Evolutionary conservation across 768 basidiomycete species (phyloP).

Genomic region (Boletus rubropictus): DNA sequence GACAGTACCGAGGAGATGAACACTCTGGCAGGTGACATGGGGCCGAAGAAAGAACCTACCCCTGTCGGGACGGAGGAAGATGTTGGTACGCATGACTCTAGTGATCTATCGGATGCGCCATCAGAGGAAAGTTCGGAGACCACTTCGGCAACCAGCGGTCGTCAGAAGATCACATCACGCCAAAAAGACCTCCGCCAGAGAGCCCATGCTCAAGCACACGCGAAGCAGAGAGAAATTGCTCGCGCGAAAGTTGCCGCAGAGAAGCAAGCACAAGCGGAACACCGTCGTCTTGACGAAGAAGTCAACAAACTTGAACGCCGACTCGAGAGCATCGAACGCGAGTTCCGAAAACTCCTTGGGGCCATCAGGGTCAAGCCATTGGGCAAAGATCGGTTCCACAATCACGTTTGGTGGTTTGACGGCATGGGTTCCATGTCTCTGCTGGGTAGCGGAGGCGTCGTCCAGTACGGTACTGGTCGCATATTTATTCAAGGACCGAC

Average conservation of each 20-base stretch:
- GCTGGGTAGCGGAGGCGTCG: slow-evolving; percentile 69
- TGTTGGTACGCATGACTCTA: slow-evolving; percentile 54
- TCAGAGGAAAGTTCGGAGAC: slow-evolving; percentile 61
- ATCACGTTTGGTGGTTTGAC: slow-evolving; percentile 98
- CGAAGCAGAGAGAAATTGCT: slow-evolving; percentile 77
- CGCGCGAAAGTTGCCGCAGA: slow-evolving; percentile 71
- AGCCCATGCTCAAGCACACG: slow-evolving; percentile 51
- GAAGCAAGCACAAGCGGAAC: slow-evolving; percentile 79
- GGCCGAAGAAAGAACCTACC: slow-evolving; percentile 42
- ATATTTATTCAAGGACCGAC: slow-evolving; percentile 92
- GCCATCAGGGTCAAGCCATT: slow-evolving; percentile 82
- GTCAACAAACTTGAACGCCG: slow-evolving; percentile 75
- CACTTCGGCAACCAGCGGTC: slow-evolving; percentile 37
- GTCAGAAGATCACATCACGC: slow-evolving; percentile 42
- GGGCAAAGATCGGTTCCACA: slow-evolving; percentile 90
- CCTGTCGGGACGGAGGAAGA: slow-evolving; percentile 46
- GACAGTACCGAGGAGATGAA: slow-evolving; percentile 70
- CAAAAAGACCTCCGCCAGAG: slow-evolving; percentile 50
- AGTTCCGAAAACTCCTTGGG: slow-evolving; percentile 86
- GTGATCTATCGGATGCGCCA: slow-evolving; percentile 66
- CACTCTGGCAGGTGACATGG: slow-evolving; percentile 49
- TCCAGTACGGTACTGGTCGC: slow-evolving; percentile 83
- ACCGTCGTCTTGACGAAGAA: slow-evolving; percentile 82
- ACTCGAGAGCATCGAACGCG: slow-evolving; percentile 84
- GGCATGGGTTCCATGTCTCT: slow-evolving; percentile 84